phyloP scores from a whole-genome alignment of 306 rosid species.

The Vigna unguiculata region DNA sequence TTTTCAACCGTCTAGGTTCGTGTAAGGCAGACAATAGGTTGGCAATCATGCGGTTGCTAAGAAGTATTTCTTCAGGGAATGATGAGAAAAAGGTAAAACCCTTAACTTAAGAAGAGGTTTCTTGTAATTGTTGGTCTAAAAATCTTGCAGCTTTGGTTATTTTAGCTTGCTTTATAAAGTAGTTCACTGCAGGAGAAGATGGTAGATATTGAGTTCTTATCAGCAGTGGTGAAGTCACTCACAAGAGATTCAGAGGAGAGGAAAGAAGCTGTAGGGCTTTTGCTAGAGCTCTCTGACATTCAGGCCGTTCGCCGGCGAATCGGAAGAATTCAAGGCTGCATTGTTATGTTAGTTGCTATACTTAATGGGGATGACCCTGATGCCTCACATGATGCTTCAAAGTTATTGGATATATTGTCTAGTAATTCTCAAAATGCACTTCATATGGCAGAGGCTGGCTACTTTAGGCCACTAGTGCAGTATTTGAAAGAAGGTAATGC shows the following conservation, averaged over 20 bases:
- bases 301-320: slow-evolving; percentile 67
- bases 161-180: slow-evolving; percentile 45
- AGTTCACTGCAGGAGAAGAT: slow-evolving; percentile 78
- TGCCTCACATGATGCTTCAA: slow-evolving; percentile 72
- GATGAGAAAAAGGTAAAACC: slow-evolving; percentile 69
- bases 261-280: slow-evolving; percentile 79
- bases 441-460: slow-evolving; percentile 96
- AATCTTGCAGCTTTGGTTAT: slow-evolving; percentile 11
- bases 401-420: slow-evolving; percentile 73
- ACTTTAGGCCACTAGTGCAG: slow-evolving; percentile 80
- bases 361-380: slow-evolving; percentile 74
- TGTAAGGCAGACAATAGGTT: slow-evolving; percentile 59
- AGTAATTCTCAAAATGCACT: slow-evolving; percentile 86
- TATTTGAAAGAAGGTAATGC: slow-evolving; percentile 77
- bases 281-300: slow-evolving; percentile 72
- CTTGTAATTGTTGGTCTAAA: slow-evolving; percentile 12
- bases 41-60: slow-evolving; percentile 59
- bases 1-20: slow-evolving; percentile 69
- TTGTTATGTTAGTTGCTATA: slow-evolving; percentile 82
- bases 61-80: slow-evolving; percentile 58
- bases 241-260: slow-evolving; percentile 79
- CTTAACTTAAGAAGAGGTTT: slow-evolving; percentile 4
- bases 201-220: slow-evolving; percentile 66
- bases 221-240: slow-evolving; percentile 76
- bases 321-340: slow-evolving; percentile 90